Evolutionary conservation across 2,329 filamentous ascomycete genomes (phyloP).

Genomic region (Proliferodiscus dingleyae): DNA sequence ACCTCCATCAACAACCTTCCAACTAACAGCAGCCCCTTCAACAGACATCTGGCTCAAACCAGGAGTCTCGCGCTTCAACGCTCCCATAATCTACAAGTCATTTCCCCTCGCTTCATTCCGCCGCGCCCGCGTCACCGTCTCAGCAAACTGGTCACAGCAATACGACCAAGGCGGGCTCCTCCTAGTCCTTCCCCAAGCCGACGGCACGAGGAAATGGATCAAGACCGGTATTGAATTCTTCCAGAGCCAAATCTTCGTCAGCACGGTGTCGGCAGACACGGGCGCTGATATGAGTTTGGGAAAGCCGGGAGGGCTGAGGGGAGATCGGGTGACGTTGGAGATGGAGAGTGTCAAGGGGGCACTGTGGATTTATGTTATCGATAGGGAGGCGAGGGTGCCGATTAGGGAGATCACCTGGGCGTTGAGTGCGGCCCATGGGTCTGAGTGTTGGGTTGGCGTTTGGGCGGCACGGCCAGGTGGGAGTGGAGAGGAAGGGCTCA

Average conservation of each 20-base stretch:
- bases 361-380: conserved; percentile 65
- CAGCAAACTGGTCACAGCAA: conserved; percentile 51
- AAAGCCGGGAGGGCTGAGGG: conserved; percentile 25
- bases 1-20: conserved; percentile 8
- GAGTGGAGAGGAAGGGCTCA: conserved; percentile 41
- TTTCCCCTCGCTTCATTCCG: conserved; percentile 52
- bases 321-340: neutral
- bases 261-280: conserved; percentile 65
- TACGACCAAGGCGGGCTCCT: conserved; percentile 67
- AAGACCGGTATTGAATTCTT: conserved; percentile 77
- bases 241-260: conserved; percentile 56
- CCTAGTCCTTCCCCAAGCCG: conserved; percentile 34
- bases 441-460: conserved; percentile 58
- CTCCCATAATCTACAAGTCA: conserved; percentile 23
- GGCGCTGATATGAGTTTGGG: conserved; percentile 73
- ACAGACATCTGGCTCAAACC: conserved; percentile 79
- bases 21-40: neutral
- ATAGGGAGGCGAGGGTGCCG: conserved; percentile 47
- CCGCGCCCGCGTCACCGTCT: conserved; percentile 58
- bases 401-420: conserved; percentile 72
- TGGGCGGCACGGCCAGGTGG: conserved; percentile 63
- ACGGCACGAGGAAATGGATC: conserved; percentile 57
- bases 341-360: conserved; percentile 6
- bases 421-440: conserved; percentile 41
- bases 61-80: conserved; percentile 56